Evolutionary conservation across 495 filamentous ascomycete species (phyloP).

Genomic region (Cercophora sp.): DNA sequence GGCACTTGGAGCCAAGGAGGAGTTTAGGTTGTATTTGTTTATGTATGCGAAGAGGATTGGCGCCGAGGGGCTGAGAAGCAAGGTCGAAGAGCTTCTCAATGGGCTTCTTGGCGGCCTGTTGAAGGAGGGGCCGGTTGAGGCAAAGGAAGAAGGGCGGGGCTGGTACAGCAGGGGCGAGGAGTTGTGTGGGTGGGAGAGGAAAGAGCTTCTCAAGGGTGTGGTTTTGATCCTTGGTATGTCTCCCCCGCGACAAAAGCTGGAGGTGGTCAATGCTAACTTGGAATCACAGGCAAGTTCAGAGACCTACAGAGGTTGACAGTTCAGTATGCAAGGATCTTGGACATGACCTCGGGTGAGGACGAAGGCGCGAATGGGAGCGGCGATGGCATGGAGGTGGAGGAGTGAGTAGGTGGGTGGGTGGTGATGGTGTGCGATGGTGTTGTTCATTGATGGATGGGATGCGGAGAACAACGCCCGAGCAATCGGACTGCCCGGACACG

Average conservation of each 20-base stretch:
- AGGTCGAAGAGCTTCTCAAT: slow-evolving; percentile 87
- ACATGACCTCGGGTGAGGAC: slow-evolving; percentile 53
- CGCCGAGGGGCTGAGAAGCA: slow-evolving; percentile 76
- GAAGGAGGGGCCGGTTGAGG: slow-evolving; percentile 41
- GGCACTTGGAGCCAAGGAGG: slow-evolving; percentile 78
- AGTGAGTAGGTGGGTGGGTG: slow-evolving; percentile 1
- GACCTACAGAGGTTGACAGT: slow-evolving; percentile 87
- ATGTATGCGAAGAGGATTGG: slow-evolving; percentile 97
- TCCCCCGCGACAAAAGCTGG: neutral
- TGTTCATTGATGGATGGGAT: neutral
- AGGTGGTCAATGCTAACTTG: slow-evolving; percentile 28
- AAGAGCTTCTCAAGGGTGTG: slow-evolving; percentile 80
- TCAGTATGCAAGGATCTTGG: slow-evolving; percentile 78
- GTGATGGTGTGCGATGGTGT: too few relatives aligned
- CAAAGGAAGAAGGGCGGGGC: slow-evolving; percentile 42
- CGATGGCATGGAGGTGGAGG: slow-evolving; percentile 24
- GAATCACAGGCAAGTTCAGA: slow-evolving; percentile 76
- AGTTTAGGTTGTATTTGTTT: slow-evolving; percentile 84
- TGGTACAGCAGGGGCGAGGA: slow-evolving; percentile 59
- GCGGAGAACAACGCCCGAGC: neutral
- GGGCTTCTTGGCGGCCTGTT: slow-evolving; percentile 71
- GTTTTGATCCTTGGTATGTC: slow-evolving; percentile 85
- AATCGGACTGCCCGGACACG: neutral
- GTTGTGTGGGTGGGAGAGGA: slow-evolving; percentile 84
- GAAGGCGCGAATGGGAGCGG: slow-evolving; percentile 6